Base-by-base conservation (phyloP, 495 filamentous ascomycete species). In the Hypoxylon fuscum region DNA sequence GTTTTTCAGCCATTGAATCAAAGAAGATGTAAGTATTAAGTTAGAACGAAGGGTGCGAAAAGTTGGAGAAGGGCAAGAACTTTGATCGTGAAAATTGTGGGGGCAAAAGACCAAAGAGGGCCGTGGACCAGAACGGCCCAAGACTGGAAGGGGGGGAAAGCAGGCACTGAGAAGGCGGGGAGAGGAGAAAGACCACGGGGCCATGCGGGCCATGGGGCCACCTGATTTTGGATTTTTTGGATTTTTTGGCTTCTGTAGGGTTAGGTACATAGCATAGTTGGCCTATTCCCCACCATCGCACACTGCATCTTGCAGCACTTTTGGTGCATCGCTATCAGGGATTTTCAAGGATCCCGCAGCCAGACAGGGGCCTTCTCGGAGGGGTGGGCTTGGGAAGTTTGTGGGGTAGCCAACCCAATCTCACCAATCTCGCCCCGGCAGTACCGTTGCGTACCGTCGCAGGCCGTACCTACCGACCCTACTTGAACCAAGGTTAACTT, bases 1-100 rank as follows among this genome's bases (percentile, higher is more conserved):
- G 66, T 50, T 72, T 70, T 40, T 72, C 69, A 51, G 69, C 66
- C 69, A 72, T 72, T 57, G 50, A 55, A 40, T 20, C 49, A 48
- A 20, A 56, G 53, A 56, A 43, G 46, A 4, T 27, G 25, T 27
- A 27, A 27, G 25, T 46, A 57, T 60, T 43, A 61, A 38, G 46
- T 66, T 66, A 57, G 35, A 32, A 66, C 52, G 57, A 66, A 66
- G 51, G 31, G 42, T 46, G 52, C 40, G 18, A 41, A 58, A n/a
- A 66, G 63, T 66, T 66, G 63, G 63, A 66, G 63, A 66, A 66
- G 43, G 57, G 9, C 18, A 41, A 50, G 57, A 66, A 61, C 63
- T 66, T 66, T 66, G 56, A 66, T 66, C 63, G 63, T 66, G 56
- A 52, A 66, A 66, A 61, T 61, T 61, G 63, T 66, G 63, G 63